Evolutionary conservation across 2,329 filamentous ascomycete species (phyloP).

Genomic region (Cadophora luteo-olivacea): DNA sequence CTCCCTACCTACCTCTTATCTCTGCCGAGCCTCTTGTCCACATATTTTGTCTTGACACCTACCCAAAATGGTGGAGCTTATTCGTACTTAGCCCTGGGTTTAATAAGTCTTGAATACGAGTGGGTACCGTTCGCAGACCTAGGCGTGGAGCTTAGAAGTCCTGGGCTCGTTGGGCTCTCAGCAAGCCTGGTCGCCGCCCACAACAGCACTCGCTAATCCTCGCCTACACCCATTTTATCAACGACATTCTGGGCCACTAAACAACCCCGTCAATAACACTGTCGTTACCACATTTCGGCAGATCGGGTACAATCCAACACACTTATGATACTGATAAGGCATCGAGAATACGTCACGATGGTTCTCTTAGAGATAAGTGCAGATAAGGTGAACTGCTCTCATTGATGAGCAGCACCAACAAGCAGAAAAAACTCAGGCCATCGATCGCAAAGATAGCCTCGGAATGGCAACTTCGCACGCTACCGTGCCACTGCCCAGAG

Average conservation of each 20-base stretch:
- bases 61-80: slow-evolving; percentile 15
- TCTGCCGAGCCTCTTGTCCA: slow-evolving; percentile 12
- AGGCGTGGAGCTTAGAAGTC: background rate
- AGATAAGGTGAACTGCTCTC: background rate
- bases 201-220: background rate
- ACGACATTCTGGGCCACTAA: slow-evolving; percentile 5
- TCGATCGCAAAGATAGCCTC: background rate
- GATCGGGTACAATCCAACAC: background rate
- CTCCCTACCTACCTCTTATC: background rate
- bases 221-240: background rate
- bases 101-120: slow-evolving; percentile 8
- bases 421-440: background rate
- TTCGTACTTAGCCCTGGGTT: background rate
- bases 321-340: background rate
- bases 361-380: background rate
- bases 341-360: background rate
- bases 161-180: background rate
- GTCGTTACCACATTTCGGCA: background rate
- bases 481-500: slow-evolving; percentile 2
- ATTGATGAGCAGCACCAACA: background rate
- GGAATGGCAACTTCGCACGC: background rate
- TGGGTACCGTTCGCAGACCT: background rate
- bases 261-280: background rate
- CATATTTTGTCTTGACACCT: slow-evolving; percentile 14
- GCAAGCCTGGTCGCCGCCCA: background rate